Evolutionary conservation across 306 rosid species (phyloP).

Genomic region (Urtica urens): DNA sequence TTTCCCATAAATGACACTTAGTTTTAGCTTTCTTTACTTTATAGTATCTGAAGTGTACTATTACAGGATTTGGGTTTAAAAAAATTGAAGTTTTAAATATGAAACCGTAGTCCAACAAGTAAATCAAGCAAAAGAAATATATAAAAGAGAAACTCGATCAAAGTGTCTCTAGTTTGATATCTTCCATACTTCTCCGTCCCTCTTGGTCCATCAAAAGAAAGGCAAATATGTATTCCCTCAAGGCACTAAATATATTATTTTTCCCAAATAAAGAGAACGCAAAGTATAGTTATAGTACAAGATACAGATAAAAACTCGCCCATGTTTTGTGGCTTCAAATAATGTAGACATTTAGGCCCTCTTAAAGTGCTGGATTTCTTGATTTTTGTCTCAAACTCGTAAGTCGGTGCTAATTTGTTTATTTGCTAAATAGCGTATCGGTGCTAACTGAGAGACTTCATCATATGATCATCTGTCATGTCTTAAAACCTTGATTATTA

Average conservation of each 20-base stretch:
- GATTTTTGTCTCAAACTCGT: slow-evolving; percentile 8
- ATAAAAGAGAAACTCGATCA: not conserved
- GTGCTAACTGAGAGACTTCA: too few species aligned
- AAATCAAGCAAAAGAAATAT: too few species aligned
- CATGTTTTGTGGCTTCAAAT: slow-evolving; percentile 12
- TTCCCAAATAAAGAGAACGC: not conserved
- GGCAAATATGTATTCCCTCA: not conserved
- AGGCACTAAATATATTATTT: not conserved
- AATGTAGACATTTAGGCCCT: slow-evolving; percentile 21
- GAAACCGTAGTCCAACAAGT: too few species aligned
- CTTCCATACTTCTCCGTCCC: not conserved
- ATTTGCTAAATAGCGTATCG: too few species aligned
- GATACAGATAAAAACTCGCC: not conserved
- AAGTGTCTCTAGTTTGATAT: not conserved
- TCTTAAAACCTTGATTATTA: too few species aligned
- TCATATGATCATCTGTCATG: too few species aligned
- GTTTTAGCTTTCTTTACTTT: too few species aligned
- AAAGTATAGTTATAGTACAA: too few species aligned
- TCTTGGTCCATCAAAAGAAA: not conserved
- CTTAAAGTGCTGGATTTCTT: slow-evolving; percentile 20
- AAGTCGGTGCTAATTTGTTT: slow-evolving; percentile 37
- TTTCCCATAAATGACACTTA: too few species aligned
- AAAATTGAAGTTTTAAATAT: too few species aligned
- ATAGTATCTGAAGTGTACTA: too few species aligned
- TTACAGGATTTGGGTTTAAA: too few species aligned